These are phyloP conservation scores for Phellinidium pouzarii DNA, from an alignment of 1,284 basidiomycete species.

Conservation along the genomic window DNA sequence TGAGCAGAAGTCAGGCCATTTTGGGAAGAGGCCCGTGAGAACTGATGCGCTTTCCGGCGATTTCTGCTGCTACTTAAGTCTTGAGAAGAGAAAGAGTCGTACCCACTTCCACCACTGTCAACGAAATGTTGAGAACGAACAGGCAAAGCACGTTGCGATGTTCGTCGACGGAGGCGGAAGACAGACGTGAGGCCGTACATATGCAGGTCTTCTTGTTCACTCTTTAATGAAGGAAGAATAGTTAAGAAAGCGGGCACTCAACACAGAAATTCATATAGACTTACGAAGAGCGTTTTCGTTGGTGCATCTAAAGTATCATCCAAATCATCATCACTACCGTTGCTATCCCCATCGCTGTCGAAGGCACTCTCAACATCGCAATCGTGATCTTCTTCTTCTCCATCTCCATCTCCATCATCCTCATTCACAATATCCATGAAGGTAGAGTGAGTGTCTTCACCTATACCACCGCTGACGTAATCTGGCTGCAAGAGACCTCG, in stretches of 20 bases:
- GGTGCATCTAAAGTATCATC: constrained; percentile 10
- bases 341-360: constrained; percentile 12
- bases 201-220: constrained; percentile 29
- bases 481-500: neutral
- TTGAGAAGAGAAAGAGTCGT: constrained; percentile 19
- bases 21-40: too few species aligned
- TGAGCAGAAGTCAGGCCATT: too few species aligned
- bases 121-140: constrained; percentile 14
- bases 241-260: neutral
- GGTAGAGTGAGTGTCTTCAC: neutral
- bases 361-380: constrained; percentile 8
- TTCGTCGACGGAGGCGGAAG: constrained; percentile 28
- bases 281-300: constrained; percentile 16
- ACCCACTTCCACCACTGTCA: constrained; percentile 10
- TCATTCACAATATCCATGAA: neutral
- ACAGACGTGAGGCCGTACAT: constrained; percentile 33
- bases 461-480: neutral
- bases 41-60: neutral
- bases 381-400: neutral
- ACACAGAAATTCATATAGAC: neutral
- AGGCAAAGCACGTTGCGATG: constrained; percentile 19
- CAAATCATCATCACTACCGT: constrained; percentile 13
- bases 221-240: constrained; percentile 20
- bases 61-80: neutral
- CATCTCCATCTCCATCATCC: neutral